A percentile compares a stretch with the other conserved stretches of the same genome.
Conservation (phyloP, 2,329 filamentous ascomycete genomes). For the Scytalidium sp. region DNA sequence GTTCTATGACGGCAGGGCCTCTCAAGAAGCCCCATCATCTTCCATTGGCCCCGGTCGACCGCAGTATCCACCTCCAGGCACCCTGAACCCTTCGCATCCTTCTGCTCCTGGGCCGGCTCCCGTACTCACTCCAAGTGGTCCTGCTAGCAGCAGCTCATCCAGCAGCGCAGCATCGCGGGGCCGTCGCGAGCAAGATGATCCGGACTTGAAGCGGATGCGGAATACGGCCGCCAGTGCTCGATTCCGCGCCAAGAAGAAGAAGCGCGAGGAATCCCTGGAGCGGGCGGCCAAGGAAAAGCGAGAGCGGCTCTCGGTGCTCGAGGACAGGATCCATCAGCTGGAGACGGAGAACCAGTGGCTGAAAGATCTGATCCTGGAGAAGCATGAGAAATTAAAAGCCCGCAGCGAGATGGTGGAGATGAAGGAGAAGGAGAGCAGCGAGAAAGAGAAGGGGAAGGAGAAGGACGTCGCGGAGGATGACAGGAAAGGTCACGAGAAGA, state of each 20-base stretch:
- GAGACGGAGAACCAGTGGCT: slow-evolving; percentile 80
- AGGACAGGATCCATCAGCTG: slow-evolving; percentile 68
- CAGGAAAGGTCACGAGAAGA: slow-evolving; percentile 7
- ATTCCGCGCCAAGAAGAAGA: slow-evolving; percentile 94
- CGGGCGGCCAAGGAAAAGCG: slow-evolving; percentile 76
- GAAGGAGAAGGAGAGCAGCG: slow-evolving; percentile 29
- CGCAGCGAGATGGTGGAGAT: slow-evolving; percentile 43
- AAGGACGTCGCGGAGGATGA: neutral
- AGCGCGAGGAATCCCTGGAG: slow-evolving; percentile 81
- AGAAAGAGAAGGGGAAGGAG: slow-evolving; percentile 27
- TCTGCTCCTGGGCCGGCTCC: no score
- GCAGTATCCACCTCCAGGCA: neutral
- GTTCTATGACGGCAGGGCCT: neutral
- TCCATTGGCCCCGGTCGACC: neutral
- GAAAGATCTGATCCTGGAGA: slow-evolving; percentile 75
- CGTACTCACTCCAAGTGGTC: no score
- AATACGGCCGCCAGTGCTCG: slow-evolving; percentile 87
- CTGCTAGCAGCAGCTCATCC: neutral
- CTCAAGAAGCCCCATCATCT: neutral
- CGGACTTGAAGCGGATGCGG: slow-evolving; percentile 63
- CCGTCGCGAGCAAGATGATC: slow-evolving; percentile 1
- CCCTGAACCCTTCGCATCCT: no score
- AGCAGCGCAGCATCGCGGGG: neutral
- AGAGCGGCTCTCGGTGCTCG: slow-evolving; percentile 70
- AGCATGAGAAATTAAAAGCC: slow-evolving; percentile 33